Evolutionary conservation across 2,329 filamentous ascomycete genomes (phyloP), one percentile per base, ranked within the genome.

Genomic region (Apiospora sp.): DNA sequence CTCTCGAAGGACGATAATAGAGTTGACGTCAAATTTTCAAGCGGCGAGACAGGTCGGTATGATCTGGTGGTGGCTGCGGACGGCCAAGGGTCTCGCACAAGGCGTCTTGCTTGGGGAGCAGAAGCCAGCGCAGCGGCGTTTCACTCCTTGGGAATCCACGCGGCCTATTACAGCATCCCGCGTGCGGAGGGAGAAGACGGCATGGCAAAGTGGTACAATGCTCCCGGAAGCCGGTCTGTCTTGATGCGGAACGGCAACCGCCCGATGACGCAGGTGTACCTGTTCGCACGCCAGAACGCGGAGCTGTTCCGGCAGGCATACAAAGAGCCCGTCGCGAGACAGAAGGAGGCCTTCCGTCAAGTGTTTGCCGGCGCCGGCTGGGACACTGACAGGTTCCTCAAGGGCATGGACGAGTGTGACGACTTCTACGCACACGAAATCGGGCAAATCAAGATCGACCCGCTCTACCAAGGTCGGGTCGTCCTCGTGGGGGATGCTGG

Each of bases 31-130:
- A 79, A 74, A 5, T 86, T 91, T 70, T 83, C 84, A 0, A 84
- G 88, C 71, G 86, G 87, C 0, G 75, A 79, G 6, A 79, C 73
- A 3, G 80, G 81, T 10, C 77, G 76, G 0, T 91, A 84, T 73
- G 88, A 90, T 76, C 73, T 91, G 0, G 79, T 91, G 0, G 83
- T 91, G 58, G 88, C 86, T 12, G 87, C 88, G 3, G 89, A 91
- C 75, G 89, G 89, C 0, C 84, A 86, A 48, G 82, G 84, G 13
- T 89, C 87, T 4, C 82, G 82, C 41, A 85, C 86, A 22, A 82
- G 87, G 14, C 81, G 79, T n/a, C 77, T 81, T 58, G 79, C 84
- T 4, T 77, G 82, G 74, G 80, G 80, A 7, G 72, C 74, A 10
- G 77, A 78, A 4, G 76, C 76, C 16, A 77, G 78, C 37, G 73